These are phyloP conservation scores for Monosporascus sp. DNA, from an alignment of 2,329 filamentous ascomycete genomes.

Conservation along the genomic window DNA sequence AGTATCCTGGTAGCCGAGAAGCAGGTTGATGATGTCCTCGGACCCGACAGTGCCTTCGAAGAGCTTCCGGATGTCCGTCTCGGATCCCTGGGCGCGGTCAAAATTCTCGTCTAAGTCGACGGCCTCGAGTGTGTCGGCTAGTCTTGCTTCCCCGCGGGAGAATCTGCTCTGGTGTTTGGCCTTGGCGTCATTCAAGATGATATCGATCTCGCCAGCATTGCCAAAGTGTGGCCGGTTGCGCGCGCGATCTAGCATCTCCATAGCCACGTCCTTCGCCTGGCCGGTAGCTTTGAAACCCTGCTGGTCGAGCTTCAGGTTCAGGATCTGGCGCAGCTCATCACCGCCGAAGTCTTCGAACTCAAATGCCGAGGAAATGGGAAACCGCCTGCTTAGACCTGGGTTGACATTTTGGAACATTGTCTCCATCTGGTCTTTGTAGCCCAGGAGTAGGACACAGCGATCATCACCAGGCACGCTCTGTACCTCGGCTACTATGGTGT, in stretches of 20 bases:
- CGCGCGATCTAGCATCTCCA: constrained; percentile 44
- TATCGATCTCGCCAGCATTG: constrained; percentile 60
- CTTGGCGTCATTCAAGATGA: constrained; percentile 47
- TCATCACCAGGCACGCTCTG: constrained; percentile 57
- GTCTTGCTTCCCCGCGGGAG: constrained; percentile 21
- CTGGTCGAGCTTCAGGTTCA: constrained; percentile 48
- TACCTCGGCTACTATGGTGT: constrained; percentile 58
- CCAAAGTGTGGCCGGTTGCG: constrained; percentile 55
- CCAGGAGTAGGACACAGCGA: constrained; percentile 57
- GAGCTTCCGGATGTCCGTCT: constrained; percentile 45
- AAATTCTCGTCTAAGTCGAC: constrained; percentile 57
- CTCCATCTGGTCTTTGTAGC: constrained; percentile 55
- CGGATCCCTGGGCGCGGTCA: constrained; percentile 42
- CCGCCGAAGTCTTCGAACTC: constrained; percentile 55
- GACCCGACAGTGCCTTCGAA: constrained; percentile 58
- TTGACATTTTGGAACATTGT: constrained; percentile 59
- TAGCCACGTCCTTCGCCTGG: constrained; percentile 40
- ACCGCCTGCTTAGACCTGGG: constrained; percentile 53
- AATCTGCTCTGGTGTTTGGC: constrained; percentile 31
- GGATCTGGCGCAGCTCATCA: constrained; percentile 43
- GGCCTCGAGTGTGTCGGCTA: constrained; percentile 17
- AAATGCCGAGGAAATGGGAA: constrained; percentile 52
- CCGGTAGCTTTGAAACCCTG: constrained; percentile 41
- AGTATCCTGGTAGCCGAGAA: constrained; percentile 51
- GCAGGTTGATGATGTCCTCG: constrained; percentile 46